A percentile compares a stretch with the other conserved stretches of the same genome.
phyloP scores from a whole-genome alignment of 192 early-diverging fungal genomes.

The Allomyces macrogynus region DNA sequence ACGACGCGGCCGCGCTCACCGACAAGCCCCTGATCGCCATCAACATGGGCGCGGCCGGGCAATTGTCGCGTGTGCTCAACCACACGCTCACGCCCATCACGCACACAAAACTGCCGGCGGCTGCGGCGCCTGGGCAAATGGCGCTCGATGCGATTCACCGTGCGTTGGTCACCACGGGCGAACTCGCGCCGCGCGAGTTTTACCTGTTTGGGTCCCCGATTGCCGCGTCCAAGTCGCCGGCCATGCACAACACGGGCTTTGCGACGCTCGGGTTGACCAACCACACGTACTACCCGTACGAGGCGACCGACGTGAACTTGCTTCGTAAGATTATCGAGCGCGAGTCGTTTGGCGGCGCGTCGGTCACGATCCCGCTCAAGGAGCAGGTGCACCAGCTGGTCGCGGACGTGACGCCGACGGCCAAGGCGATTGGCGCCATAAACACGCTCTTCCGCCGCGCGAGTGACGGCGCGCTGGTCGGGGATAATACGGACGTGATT shows the following conservation, averaged over 20 bases:
- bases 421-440: constrained; percentile 75
- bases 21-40: constrained; percentile 51
- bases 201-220: constrained; percentile 85
- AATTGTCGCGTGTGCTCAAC: constrained; percentile 74
- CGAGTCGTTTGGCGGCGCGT: constrained; percentile 69
- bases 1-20: constrained; percentile 15
- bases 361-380: constrained; percentile 93
- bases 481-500: constrained; percentile 93
- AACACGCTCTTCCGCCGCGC: constrained; percentile 54
- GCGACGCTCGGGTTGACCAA: constrained; percentile 62
- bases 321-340: constrained; percentile 23
- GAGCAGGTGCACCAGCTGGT: constrained; percentile 59
- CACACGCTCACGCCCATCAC: constrained; percentile 86
- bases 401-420: constrained; percentile 49
- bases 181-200: constrained; percentile 42
- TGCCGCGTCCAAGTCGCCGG: constrained; percentile 68
- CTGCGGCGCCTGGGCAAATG: constrained; percentile 88
- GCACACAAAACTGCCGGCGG: constrained; percentile 49
- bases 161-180: constrained; percentile 45
- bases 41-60: constrained; percentile 83
- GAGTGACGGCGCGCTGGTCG: constrained; percentile 23
- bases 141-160: constrained; percentile 56
- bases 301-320: constrained; percentile 33
- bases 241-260: constrained; percentile 85
- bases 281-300: constrained; percentile 54